A percentile compares a stretch with the other conserved stretches of the same genome.
phyloP scores from a whole-genome alignment of 1,284 basidiomycete genomes.

The Ganoderma lingzhi region DNA sequence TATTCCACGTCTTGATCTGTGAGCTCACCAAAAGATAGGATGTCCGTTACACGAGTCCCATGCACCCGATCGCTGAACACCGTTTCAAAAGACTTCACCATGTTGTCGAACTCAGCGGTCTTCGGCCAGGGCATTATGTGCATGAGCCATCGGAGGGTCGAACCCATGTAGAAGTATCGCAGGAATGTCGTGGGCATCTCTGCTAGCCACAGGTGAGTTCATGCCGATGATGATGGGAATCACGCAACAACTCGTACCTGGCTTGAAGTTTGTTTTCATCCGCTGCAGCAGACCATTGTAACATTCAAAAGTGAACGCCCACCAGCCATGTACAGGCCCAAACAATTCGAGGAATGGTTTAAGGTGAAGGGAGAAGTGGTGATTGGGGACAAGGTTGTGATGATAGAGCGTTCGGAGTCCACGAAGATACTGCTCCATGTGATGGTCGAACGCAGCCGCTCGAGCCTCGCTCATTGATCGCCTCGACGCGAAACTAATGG shows the following conservation, averaged over 20 bases:
- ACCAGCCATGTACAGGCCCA: constrained; percentile 47
- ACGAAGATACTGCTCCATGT: constrained; percentile 42
- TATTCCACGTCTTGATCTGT: no score
- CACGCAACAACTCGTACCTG: not conserved
- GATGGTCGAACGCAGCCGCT: constrained; percentile 34
- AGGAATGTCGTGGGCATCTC: constrained; percentile 9
- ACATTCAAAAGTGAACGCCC: constrained; percentile 25
- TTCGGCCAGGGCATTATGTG: no score
- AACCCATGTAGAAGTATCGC: no score
- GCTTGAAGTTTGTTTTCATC: constrained; percentile 21
- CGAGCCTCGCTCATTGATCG: constrained; percentile 9
- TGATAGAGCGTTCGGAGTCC: constrained; percentile 40
- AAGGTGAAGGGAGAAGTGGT: constrained; percentile 49
- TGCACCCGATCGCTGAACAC: no score
- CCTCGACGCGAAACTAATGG: constrained; percentile 8
- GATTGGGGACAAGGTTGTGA: constrained; percentile 43
- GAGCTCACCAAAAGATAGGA: no score
- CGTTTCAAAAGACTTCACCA: no score
- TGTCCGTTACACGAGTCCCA: no score
- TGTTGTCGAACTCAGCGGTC: no score
- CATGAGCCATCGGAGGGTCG: no score
- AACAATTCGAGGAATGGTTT: constrained; percentile 37
- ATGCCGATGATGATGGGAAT: no score
- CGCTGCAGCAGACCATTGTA: constrained; percentile 27
- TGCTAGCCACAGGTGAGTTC: no score